Evolutionary conservation across 495 filamentous ascomycete species (phyloP).

Genomic region (Apiosordaria backusii): DNA sequence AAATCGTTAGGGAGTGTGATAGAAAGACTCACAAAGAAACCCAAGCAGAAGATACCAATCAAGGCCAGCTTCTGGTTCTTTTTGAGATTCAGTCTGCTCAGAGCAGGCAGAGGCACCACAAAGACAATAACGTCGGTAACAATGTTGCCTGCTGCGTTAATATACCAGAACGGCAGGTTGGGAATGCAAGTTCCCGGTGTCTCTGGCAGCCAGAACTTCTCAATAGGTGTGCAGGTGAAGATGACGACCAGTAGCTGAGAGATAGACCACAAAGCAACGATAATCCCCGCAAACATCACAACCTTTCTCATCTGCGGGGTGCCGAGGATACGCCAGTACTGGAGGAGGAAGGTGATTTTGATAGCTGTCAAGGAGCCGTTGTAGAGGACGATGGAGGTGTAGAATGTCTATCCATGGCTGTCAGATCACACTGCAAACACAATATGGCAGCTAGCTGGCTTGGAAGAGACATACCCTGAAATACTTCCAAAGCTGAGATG

Average conservation of each 20-base stretch:
- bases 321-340: slow-evolving; percentile 42
- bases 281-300: slow-evolving; percentile 27
- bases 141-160: slow-evolving; percentile 51
- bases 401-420: slow-evolving; percentile 33
- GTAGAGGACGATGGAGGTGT: slow-evolving; percentile 44
- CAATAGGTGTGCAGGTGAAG: slow-evolving; percentile 36
- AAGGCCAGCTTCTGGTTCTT: slow-evolving; percentile 26
- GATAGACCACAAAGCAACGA: slow-evolving; percentile 40
- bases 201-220: slow-evolving; percentile 39
- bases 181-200: slow-evolving; percentile 40
- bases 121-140: slow-evolving; percentile 49
- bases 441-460: not conserved
- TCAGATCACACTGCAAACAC: not conserved
- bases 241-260: slow-evolving; percentile 40
- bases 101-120: slow-evolving; percentile 48
- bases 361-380: slow-evolving; percentile 38
- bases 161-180: slow-evolving; percentile 44
- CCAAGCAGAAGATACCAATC: slow-evolving; percentile 30
- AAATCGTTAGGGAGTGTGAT: not conserved
- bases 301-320: slow-evolving; percentile 29
- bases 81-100: slow-evolving; percentile 29
- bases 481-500: slow-evolving; percentile 19
- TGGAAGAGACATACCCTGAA: slow-evolving; percentile 17
- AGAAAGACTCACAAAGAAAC: slow-evolving; percentile 22
- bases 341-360: slow-evolving; percentile 42